Evolutionary conservation across 2,329 filamentous ascomycete genomes (phyloP), one percentile per base, ranked within the genome.

Genomic region (Pseudogymnoascus verrucosus): DNA sequence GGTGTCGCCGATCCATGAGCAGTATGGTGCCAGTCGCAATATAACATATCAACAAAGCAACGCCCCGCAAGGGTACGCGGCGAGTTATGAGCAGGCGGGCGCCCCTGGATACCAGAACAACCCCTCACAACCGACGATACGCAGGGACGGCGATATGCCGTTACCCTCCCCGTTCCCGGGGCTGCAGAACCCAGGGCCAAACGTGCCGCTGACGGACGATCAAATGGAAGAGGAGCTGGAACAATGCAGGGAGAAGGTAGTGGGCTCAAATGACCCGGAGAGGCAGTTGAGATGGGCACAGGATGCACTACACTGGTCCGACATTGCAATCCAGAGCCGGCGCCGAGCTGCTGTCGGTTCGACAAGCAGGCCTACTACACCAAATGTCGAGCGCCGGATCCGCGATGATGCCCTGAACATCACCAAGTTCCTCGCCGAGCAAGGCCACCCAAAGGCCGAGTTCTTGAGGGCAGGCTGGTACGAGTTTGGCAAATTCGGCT

Each of bases 271-370:
- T 72, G 93, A 99, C 74, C 91, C 96, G 60, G 89, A 96, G 69
- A 96, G 96, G 86, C 95, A 99, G 78, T 83, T 99, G 71, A 91
- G 91, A 65, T 99, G 95, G 95, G 93, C 95, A 42, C 90, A 96
- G 73, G 95, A 98, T 76, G 89, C 92, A 51, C 82, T 99, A 65
- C 86, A 88, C 62, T 97, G 92, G 80, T 91, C 93, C 34, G 93
- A 97, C 72, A 88, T 92, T 64, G 85, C 90, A 60, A 84, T 88
- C 71, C 88, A 96, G 70, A 88, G 93, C 65, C 86, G 89, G 70
- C 79, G 86, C 65, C 86, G 91, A 64, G 83, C 93, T 5, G 28
- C 62, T n/a, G n/a, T 73, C 65, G 72, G 77, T 72, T 73, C 74
- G 16, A 72, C 73, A 64, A 77, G 78, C 54, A 84, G 93, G 59